Evolutionary conservation across 2,329 filamentous ascomycete genomes (phyloP).

Genomic region (Myriosclerotinia duriaeana): DNA sequence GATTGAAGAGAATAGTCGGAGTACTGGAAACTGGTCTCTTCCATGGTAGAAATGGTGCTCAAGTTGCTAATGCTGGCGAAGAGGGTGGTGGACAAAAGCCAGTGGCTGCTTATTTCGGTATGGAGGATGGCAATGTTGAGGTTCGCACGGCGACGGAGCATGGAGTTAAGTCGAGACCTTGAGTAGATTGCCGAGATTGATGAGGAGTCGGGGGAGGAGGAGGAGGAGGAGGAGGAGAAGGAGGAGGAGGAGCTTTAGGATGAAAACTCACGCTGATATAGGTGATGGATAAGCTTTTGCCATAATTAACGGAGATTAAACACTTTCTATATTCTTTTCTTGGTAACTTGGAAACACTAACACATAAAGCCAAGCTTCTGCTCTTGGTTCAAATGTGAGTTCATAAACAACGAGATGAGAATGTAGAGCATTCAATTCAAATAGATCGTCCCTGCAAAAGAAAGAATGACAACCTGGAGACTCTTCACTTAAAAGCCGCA

Average conservation of each 20-base stretch:
- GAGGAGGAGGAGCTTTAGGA: not conserved
- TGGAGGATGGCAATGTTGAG: constrained; percentile 71
- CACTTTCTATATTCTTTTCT: not conserved
- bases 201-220: not conserved
- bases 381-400: not conserved
- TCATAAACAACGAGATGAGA: no score
- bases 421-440: no score
- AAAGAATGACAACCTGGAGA: no score
- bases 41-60: constrained; percentile 72
- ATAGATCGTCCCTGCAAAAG: no score
- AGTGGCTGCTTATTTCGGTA: constrained; percentile 91
- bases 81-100: constrained; percentile 80
- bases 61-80: constrained; percentile 60
- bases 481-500: no score
- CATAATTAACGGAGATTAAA: not conserved
- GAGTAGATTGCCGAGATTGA: not conserved
- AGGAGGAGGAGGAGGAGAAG: no score
- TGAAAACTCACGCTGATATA: not conserved
- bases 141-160: constrained; percentile 47
- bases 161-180: constrained; percentile 22
- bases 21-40: constrained; percentile 93
- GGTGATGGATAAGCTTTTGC: not conserved
- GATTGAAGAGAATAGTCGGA: constrained; percentile 78
- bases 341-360: not conserved
- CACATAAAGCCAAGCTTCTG: not conserved